Evolutionary conservation across 139 green algal species (phyloP).

Genomic region (Zygnema cylindricum): DNA sequence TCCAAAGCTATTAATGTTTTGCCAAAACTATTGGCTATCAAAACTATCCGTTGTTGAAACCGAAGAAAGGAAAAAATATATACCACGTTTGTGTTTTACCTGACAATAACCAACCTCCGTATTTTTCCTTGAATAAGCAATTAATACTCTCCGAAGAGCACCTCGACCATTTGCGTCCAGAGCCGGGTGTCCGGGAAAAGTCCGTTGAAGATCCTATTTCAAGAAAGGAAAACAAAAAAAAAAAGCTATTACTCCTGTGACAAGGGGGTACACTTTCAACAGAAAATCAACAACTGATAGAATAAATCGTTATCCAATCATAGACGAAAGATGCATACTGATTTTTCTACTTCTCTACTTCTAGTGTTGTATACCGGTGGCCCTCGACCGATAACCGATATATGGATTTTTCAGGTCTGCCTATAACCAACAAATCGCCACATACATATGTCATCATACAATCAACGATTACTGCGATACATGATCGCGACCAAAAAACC

Average conservation of each 20-base stretch:
- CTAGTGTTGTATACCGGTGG: no score
- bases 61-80: background rate
- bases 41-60: background rate
- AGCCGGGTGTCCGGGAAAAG: constrained; percentile 50
- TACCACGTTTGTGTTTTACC: no score
- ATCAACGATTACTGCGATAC: no score
- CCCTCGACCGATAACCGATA: no score
- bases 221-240: background rate
- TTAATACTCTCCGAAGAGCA: constrained; percentile 75
- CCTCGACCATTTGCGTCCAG: constrained; percentile 60
- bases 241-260: background rate
- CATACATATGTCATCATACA: no score
- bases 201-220: constrained; percentile 49
- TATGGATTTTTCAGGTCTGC: no score
- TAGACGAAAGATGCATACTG: background rate
- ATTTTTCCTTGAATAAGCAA: constrained; percentile 78
- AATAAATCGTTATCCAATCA: background rate
- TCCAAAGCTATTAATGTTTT: no score
- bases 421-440: no score
- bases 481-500: no score
- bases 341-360: no score
- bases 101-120: constrained; percentile 81
- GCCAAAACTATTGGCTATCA: no score
- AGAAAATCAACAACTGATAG: background rate
- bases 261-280: background rate